Evolutionary conservation across 148 eudicot species (phyloP).

Genomic region (Heliosperma pusillum): DNA sequence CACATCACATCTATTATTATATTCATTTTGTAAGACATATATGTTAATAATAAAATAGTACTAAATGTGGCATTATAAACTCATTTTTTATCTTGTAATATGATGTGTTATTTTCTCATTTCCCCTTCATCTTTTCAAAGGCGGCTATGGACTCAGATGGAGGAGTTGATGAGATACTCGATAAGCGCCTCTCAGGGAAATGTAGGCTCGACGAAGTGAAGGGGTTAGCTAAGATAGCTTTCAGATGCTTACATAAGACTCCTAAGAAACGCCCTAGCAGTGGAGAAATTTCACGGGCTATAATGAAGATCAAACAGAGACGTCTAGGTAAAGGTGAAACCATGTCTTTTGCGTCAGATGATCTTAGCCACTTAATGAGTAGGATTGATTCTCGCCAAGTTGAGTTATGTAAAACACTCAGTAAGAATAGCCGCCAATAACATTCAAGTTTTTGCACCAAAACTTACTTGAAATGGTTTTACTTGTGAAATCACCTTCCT

Average conservation of each 20-base stretch:
- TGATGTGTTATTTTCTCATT: not conserved
- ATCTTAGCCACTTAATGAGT: conserved; percentile 49
- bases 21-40: not conserved
- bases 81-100: not conserved
- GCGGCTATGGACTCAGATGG: conserved; percentile 94
- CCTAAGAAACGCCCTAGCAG: conserved; percentile 84
- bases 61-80: not conserved
- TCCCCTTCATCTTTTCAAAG: conserved; percentile 28
- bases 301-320: conserved; percentile 62
- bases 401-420: conserved; percentile 61
- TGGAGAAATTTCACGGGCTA: conserved; percentile 69
- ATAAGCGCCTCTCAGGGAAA: conserved; percentile 53
- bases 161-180: conserved; percentile 87
- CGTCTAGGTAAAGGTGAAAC: conserved; percentile 46
- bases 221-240: conserved; percentile 63
- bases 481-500: not conserved
- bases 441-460: not conserved
- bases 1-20: no score
- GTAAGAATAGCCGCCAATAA: conserved; percentile 38
- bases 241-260: conserved; percentile 70
- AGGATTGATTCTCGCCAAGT: conserved; percentile 62
- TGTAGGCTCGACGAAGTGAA: conserved; percentile 64
- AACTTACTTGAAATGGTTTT: no score
- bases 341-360: conserved; percentile 62
- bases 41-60: no score